These are phyloP conservation scores for Colletotrichum salicis DNA, from an alignment of 2,329 filamentous ascomycete genomes.

Conservation along the genomic window DNA sequence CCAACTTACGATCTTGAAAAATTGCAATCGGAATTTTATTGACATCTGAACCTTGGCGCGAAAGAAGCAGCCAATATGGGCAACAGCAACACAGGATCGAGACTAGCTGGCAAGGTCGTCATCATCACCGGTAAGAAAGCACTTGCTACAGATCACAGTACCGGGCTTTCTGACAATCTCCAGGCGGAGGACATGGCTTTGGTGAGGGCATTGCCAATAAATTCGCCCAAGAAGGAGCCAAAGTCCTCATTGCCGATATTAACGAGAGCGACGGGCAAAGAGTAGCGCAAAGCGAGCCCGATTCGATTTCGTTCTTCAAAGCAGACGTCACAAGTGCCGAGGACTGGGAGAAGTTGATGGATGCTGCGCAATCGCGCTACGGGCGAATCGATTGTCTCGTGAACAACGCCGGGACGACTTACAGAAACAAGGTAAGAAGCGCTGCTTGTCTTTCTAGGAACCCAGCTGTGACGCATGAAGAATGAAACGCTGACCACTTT, in stretches of 20 bases:
- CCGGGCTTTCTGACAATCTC: not conserved
- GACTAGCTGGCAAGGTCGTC: slow-evolving; percentile 24
- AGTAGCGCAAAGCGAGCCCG: slow-evolving; percentile 47
- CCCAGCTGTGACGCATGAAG: no score
- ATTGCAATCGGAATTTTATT: not conserved
- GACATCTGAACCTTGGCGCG: not conserved
- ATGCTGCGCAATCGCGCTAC: slow-evolving; percentile 55
- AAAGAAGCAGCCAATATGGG: not conserved
- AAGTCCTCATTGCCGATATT: slow-evolving; percentile 72
- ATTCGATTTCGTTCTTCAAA: slow-evolving; percentile 49
- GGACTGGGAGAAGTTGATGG: slow-evolving; percentile 64
- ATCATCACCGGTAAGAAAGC: slow-evolving; percentile 13
- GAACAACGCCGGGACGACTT: slow-evolving; percentile 70
- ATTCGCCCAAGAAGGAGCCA: slow-evolving; percentile 68
- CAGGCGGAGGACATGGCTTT: slow-evolving; percentile 58
- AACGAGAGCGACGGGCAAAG: slow-evolving; percentile 61
- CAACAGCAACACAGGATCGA: not conserved
- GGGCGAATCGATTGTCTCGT: slow-evolving; percentile 67
- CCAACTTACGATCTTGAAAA: not conserved
- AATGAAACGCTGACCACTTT: not conserved
- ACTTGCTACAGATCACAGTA: no score
- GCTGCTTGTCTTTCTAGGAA: not conserved
- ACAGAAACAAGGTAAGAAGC: slow-evolving; percentile 60
- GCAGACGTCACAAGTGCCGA: slow-evolving; percentile 62
- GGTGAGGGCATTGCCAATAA: slow-evolving; percentile 69